Base-by-base conservation (phyloP, 2,329 filamentous ascomycete genomes). In the Trichoderma sp. region DNA sequence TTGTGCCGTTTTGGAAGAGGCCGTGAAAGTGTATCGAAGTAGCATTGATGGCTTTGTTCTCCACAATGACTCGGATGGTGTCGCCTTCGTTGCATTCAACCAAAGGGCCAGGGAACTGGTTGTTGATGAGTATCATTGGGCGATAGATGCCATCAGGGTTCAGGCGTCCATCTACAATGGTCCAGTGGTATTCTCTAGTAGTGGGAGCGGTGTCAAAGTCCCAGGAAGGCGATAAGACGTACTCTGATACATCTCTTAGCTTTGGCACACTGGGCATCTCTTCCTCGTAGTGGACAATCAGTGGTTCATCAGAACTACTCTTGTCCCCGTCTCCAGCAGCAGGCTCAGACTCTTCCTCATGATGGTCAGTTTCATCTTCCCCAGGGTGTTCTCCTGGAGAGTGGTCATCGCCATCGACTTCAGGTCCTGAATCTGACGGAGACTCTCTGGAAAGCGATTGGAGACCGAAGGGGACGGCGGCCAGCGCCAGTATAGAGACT, bases 21-120 rank as follows among this genome's bases (percentile, higher is more conserved):
- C 94, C 94, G 78, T 96, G 94, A 82, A 93, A 95, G 81, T 96
- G 94, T 6, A 95, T 86, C 50, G 88, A 89, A 9, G 92, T 93
- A 14, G 88, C 89, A 78, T 95, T 93, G 14, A 86, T 85, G 0
- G 93, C 89, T 27, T 89, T 87, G 79, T 96, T 96, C 78, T 90
- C 85, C 68, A 95, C 87, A 38, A 93, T 90, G 60, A 95, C 90
- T 4, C 94, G 82, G 9, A 97, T 83, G 1, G 88, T 90, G 79
- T 97, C 94, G 24, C 93, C 93, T 77, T 93, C 91, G 78, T 93
- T 94, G 77, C 91, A 90, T 77, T 94, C 90, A 63, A 97, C 90
- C 62, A 93, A 83, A 6, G 94, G 94, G 0, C 94, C 89, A 0
- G 94, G 94, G 83, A 93, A 95, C 80, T 93, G 87, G 45, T 91